Evolutionary conservation across 805 yeast genomes (phyloP).

Genomic region (Torulaspora gathmanii): DNA sequence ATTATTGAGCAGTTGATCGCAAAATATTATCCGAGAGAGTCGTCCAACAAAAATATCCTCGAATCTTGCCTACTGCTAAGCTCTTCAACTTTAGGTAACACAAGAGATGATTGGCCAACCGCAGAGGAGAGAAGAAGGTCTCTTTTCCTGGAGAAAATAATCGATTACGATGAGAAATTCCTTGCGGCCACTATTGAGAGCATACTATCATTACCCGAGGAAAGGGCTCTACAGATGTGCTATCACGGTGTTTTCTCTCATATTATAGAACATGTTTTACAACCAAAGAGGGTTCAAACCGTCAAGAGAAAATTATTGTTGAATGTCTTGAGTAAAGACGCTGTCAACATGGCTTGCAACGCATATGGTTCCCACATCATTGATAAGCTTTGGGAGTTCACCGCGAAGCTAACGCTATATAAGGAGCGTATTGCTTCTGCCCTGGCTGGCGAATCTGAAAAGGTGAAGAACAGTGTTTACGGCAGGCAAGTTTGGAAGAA

Average conservation of each 20-base stretch:
- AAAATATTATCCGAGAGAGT: constrained; percentile 42
- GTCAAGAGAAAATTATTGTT: constrained; percentile 64
- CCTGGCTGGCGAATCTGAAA: constrained; percentile 52
- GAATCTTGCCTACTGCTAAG: constrained; percentile 64
- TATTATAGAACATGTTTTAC: constrained; percentile 67
- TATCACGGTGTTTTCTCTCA: constrained; percentile 88
- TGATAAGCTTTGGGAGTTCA: constrained; percentile 78
- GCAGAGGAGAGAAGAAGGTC: constrained; percentile 82
- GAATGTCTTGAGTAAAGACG: constrained; percentile 55
- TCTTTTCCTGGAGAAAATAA: constrained; percentile 64
- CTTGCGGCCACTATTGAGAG: constrained; percentile 55
- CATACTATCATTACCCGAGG: constrained; percentile 55
- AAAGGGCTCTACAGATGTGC: constrained; percentile 66
- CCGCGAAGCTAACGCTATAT: constrained; percentile 70
- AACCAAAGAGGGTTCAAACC: constrained; percentile 44
- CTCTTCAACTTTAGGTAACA: constrained; percentile 72
- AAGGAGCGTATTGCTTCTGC: constrained; percentile 81
- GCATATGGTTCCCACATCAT: constrained; percentile 89
- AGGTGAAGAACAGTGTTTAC: constrained; percentile 77
- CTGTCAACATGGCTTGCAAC: constrained; percentile 64
- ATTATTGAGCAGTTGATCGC: constrained; percentile 48
- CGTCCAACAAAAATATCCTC: constrained; percentile 45
- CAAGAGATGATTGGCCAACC: constrained; percentile 87
- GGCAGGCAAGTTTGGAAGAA: constrained; percentile 94
- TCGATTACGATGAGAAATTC: constrained; percentile 61